A percentile compares a stretch with the other conserved stretches of the same genome.
Evolutionary conservation across 371 early-diverging fungal species (phyloP).

Genomic region (Mucor irregularis): DNA sequence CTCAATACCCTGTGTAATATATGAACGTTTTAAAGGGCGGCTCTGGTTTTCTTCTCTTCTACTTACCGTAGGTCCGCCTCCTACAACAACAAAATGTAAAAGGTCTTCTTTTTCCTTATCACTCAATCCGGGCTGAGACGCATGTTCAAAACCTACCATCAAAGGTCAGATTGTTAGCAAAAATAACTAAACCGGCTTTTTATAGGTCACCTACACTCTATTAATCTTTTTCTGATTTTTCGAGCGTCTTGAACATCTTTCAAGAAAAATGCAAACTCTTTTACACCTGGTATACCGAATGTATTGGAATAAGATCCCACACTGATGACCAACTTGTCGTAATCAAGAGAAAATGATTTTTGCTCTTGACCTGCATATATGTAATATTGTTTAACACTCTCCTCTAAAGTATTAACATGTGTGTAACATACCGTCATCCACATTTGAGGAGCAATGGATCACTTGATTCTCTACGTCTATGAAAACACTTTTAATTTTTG

Average conservation of each 20-base stretch:
- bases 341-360: slow-evolving; percentile 44
- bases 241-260: slow-evolving; percentile 78
- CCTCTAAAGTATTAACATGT: neutral
- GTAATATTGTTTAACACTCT: neutral
- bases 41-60: neutral
- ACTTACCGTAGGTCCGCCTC: slow-evolving; percentile 75
- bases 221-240: slow-evolving; percentile 67
- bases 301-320: slow-evolving; percentile 85
- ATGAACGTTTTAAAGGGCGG: neutral
- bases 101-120: slow-evolving; percentile 68
- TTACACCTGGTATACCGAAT: slow-evolving; percentile 80
- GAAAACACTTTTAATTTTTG: neutral
- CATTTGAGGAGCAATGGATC: slow-evolving; percentile 41
- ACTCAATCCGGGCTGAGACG: slow-evolving; percentile 62
- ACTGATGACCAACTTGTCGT: slow-evolving; percentile 79
- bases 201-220: slow-evolving; percentile 57
- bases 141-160: slow-evolving; percentile 69
- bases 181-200: neutral
- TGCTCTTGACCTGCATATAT: neutral
- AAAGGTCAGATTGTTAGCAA: neutral
- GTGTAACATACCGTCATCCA: slow-evolving; percentile 25
- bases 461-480: slow-evolving; percentile 31
- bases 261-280: slow-evolving; percentile 70
- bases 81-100: slow-evolving; percentile 84
- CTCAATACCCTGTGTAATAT: slow-evolving; percentile 55